Conservation (phyloP, 306 rosid species). For the Cucurbita maxima region DNA sequence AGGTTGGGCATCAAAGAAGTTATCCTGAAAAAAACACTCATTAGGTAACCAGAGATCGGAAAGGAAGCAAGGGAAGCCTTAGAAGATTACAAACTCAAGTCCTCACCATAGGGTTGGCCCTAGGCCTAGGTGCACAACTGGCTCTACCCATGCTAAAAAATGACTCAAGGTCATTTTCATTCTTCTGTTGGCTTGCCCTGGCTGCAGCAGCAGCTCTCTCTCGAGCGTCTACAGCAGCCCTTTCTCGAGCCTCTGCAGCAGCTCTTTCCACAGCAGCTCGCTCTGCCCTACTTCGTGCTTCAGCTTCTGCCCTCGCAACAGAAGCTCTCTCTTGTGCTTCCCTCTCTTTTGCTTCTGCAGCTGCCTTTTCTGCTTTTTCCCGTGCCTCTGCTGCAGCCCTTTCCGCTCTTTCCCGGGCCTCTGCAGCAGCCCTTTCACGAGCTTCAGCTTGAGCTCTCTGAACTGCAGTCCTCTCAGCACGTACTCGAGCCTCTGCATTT, state of each 20-base stretch:
- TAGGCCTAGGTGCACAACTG: constrained; percentile 84
- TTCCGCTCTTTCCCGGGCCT: constrained; percentile 77
- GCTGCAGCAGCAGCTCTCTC: constrained; percentile 73
- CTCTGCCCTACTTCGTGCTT: constrained; percentile 65
- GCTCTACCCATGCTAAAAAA: constrained; percentile 68
- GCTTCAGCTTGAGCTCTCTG: constrained; percentile 97
- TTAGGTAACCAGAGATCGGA: not conserved
- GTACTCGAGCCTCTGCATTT: constrained; percentile 78
- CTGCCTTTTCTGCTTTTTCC: constrained; percentile 51
- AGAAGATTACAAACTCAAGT: constrained; percentile 11
- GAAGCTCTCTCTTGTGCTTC: constrained; percentile 30
- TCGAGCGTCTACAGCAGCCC: constrained; percentile 63
- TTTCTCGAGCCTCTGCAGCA: constrained; percentile 70
- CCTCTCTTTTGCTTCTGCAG: constrained; percentile 27
- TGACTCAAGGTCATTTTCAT: constrained; percentile 69
- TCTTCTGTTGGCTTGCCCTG: constrained; percentile 63
- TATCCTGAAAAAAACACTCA: constrained; percentile 27
- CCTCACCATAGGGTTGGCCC: constrained; percentile 64
- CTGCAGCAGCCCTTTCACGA: constrained; percentile 91
- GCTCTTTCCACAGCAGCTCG: constrained; percentile 76
- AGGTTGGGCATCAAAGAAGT: constrained; percentile 42
- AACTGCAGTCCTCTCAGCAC: constrained; percentile 96
- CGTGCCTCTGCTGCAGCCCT: constrained; percentile 74
- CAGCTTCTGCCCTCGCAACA: constrained; percentile 34
- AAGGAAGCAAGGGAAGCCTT: not conserved